Percentiles rank a stretch among this genome's conserved stretches.
phyloP scores from a whole-genome alignment of 306 rosid species.

The Trifolium dubium region DNA sequence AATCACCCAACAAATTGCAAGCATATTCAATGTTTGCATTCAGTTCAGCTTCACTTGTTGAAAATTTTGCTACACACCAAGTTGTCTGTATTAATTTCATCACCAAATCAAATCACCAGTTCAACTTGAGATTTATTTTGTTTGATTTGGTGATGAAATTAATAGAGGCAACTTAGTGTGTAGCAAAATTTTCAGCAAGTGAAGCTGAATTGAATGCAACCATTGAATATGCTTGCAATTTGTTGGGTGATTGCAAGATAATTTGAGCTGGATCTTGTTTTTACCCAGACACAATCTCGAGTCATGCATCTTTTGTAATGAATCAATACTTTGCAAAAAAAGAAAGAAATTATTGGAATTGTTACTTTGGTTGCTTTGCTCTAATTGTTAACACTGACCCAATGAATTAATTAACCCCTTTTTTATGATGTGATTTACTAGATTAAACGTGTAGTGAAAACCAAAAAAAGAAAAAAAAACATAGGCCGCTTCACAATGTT shows the following conservation, averaged over 20 bases:
- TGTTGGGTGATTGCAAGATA: constrained; percentile 13
- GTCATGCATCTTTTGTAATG: constrained; percentile 58
- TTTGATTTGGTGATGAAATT: background rate
- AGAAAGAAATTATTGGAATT: constrained; percentile 39
- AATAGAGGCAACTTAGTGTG: constrained; percentile 43
- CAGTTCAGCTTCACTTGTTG: constrained; percentile 34
- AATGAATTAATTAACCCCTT: constrained; percentile 24
- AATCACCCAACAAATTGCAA: constrained; percentile 24
- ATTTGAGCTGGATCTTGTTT: constrained; percentile 48
- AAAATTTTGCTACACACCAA: constrained; percentile 51
- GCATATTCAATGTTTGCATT: constrained; percentile 31
- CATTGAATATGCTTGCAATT: constrained; percentile 38
- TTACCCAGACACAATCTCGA: constrained; percentile 34
- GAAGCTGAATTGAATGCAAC: constrained; percentile 11
- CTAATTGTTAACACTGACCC: constrained; percentile 42
- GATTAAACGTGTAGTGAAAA: too few relatives aligned
- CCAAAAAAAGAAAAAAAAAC: too few relatives aligned
- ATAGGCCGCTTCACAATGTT: too few relatives aligned
- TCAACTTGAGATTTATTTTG: background rate
- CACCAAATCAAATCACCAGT: background rate
- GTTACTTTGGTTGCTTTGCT: constrained; percentile 46
- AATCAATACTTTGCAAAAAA: constrained; percentile 46
- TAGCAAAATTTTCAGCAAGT: constrained; percentile 44
- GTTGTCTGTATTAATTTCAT: constrained; percentile 18
- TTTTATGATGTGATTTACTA: too few relatives aligned